A percentile compares a stretch with the other conserved stretches of the same genome.
Evolutionary conservation across 1,284 basidiomycete genomes (phyloP).

Genomic region (Ustilago nuda): DNA sequence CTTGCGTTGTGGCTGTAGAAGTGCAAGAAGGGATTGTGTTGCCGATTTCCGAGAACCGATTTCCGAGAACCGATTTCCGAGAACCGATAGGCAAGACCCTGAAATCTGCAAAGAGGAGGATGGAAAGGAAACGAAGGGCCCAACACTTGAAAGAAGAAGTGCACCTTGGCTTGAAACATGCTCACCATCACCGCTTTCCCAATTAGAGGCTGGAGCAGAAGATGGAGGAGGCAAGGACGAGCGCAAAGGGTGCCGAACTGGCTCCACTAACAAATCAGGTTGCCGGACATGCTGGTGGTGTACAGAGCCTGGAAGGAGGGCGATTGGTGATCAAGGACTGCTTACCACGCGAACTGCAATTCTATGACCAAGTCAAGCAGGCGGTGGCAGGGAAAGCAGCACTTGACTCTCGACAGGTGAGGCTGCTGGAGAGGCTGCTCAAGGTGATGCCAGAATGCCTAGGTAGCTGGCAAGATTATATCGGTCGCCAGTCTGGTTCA

Average conservation of each 20-base stretch:
- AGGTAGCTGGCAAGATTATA: constrained; percentile 38
- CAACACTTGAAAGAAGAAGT: not conserved
- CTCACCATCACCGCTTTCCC: not conserved
- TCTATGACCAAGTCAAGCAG: constrained; percentile 78
- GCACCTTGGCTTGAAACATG: constrained; percentile 19
- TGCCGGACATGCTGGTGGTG: constrained; percentile 82
- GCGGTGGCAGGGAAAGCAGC: constrained; percentile 65
- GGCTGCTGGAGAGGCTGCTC: constrained; percentile 27
- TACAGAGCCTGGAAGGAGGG: constrained; percentile 80
- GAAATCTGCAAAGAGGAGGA: not conserved
- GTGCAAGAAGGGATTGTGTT: not conserved
- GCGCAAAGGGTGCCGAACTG: not conserved
- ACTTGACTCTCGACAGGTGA: constrained; percentile 1
- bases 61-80: constrained; percentile 4
- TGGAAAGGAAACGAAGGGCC: not conserved
- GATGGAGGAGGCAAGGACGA: not conserved
- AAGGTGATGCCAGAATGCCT: constrained; percentile 44
- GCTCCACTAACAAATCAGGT: constrained; percentile 77
- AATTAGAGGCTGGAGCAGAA: not conserved
- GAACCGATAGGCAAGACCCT: not conserved
- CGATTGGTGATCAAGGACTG: constrained; percentile 87
- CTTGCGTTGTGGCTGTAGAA: not conserved
- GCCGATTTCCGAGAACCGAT: not conserved
- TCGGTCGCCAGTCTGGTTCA: not conserved
- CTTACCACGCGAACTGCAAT: constrained; percentile 78